Evolutionary conservation across 2,329 filamentous ascomycete species (phyloP).

Genomic region (Colletotrichum neosansevieriae): DNA sequence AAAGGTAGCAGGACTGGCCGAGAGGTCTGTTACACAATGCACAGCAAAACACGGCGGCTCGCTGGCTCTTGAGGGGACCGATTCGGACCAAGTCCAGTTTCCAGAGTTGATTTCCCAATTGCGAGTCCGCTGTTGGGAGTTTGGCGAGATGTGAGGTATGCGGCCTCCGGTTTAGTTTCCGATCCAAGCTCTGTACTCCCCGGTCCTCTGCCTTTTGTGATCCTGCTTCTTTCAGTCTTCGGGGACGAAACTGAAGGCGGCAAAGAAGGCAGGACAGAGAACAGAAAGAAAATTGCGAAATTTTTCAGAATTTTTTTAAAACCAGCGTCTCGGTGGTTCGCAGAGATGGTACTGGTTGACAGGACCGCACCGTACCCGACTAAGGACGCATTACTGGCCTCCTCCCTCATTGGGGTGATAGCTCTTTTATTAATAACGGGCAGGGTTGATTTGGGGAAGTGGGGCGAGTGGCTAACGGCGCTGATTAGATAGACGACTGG

Average conservation of each 20-base stretch:
- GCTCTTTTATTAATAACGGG: constrained; percentile 39
- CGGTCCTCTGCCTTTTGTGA: not conserved
- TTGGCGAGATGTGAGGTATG: constrained; percentile 4
- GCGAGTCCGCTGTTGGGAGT: not conserved
- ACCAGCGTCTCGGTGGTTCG: constrained; percentile 16
- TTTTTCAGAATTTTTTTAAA: not conserved
- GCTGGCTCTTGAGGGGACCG: constrained; percentile 1
- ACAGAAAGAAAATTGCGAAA: constrained; percentile 4
- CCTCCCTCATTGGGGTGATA: constrained; percentile 39
- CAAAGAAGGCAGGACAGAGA: not conserved
- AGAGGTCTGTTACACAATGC: not conserved
- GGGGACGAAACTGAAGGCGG: not conserved
- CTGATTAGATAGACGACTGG: constrained; percentile 27
- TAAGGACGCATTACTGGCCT: constrained; percentile 11
- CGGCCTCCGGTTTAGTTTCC: constrained; percentile 29
- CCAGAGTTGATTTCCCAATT: not conserved
- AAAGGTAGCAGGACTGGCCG: constrained; percentile 1
- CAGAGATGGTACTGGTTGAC: constrained; percentile 21
- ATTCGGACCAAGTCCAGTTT: constrained; percentile 14
- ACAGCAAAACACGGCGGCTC: constrained; percentile 6
- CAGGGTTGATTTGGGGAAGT: constrained; percentile 42
- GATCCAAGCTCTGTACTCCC: constrained; percentile 22
- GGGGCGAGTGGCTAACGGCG: constrained; percentile 33
- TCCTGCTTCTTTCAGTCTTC: constrained; percentile 8
- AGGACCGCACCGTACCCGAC: constrained; percentile 29